Evolutionary conservation across 1,139 yeast species (phyloP).

Genomic region (Taphrina sp.): DNA sequence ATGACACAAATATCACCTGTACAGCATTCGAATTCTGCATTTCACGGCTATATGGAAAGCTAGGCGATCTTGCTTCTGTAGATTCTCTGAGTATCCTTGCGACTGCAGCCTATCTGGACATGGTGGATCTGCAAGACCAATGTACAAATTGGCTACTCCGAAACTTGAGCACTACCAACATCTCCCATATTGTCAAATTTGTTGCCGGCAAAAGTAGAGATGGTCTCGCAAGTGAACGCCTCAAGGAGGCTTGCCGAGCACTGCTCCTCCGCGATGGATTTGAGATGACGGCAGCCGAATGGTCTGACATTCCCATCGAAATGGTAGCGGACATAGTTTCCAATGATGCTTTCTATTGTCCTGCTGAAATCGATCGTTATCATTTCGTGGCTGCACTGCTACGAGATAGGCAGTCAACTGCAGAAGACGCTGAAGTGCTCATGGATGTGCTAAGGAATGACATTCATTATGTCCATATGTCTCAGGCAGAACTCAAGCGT

Average conservation of each 20-base stretch:
- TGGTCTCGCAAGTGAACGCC: conserved; percentile 50
- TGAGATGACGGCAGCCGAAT: conserved; percentile 48
- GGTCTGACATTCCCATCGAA: conserved; percentile 51
- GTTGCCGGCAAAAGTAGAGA: conserved; percentile 48
- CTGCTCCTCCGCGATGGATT: conserved; percentile 52
- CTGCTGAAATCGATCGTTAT: conserved; percentile 56
- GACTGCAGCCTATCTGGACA: conserved; percentile 52
- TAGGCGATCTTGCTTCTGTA: conserved; percentile 44
- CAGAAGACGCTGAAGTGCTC: conserved; percentile 38
- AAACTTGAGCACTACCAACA: conserved; percentile 44
- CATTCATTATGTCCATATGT: conserved; percentile 51
- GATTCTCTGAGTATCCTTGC: conserved; percentile 50
- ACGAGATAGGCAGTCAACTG: conserved; percentile 42
- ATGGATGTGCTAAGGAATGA: conserved; percentile 46
- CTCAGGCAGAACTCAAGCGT: conserved; percentile 37
- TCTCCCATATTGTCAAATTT: conserved; percentile 47
- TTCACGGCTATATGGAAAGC: conserved; percentile 50
- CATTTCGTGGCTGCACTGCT: conserved; percentile 48
- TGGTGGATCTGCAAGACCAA: conserved; percentile 49
- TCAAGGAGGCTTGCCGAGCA: conserved; percentile 51
- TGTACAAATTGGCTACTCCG: conserved; percentile 48
- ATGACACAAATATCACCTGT: conserved; percentile 48
- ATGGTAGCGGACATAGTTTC: conserved; percentile 51
- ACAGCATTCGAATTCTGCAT: conserved; percentile 52
- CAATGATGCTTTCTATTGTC: conserved; percentile 53